phyloP scores from a whole-genome alignment of 495 filamentous ascomycete genomes.

The Pseudomonodictys pantanalensis region DNA sequence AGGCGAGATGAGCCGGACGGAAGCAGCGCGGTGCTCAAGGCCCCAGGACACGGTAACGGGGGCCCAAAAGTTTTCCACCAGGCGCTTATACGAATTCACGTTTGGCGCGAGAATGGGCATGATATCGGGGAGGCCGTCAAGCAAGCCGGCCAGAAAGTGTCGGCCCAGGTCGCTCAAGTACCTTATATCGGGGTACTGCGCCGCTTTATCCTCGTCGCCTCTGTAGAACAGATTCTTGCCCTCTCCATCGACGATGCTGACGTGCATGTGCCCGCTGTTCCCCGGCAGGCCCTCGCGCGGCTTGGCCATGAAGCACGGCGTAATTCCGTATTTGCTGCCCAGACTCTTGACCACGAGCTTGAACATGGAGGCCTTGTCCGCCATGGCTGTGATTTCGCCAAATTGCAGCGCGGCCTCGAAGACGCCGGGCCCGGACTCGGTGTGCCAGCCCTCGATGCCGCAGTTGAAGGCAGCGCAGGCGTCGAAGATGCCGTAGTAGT shows the following conservation, averaged over 20 bases:
- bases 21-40: slow-evolving; percentile 88
- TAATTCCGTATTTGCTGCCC: slow-evolving; percentile 81
- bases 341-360: slow-evolving; percentile 88
- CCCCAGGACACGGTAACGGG: slow-evolving; percentile 98
- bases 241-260: slow-evolving; percentile 68
- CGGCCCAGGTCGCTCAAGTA: slow-evolving; percentile 82
- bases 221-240: slow-evolving; percentile 80
- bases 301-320: slow-evolving; percentile 99
- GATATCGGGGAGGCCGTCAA: slow-evolving; percentile 85
- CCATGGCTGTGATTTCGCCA: slow-evolving; percentile 78
- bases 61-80: slow-evolving; percentile 99
- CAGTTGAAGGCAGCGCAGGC: slow-evolving; percentile 78
- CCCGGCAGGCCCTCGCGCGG: slow-evolving; percentile 84
- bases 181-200: slow-evolving; percentile 69
- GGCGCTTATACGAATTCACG: slow-evolving; percentile 93
- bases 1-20: slow-evolving; percentile 82
- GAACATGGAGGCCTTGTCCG: slow-evolving; percentile 86
- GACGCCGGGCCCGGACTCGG: slow-evolving; percentile 91
- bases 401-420: slow-evolving; percentile 93
- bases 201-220: slow-evolving; percentile 62
- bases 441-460: slow-evolving; percentile 94
- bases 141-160: slow-evolving; percentile 88
- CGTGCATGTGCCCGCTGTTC: slow-evolving; percentile 92
- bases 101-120: slow-evolving; percentile 95
- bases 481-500: slow-evolving; percentile 88